Evolutionary conservation across 2,329 filamentous ascomycete species (phyloP), one percentile per base, ranked within the genome.

Genomic region (Arthrocladium fulminans): DNA sequence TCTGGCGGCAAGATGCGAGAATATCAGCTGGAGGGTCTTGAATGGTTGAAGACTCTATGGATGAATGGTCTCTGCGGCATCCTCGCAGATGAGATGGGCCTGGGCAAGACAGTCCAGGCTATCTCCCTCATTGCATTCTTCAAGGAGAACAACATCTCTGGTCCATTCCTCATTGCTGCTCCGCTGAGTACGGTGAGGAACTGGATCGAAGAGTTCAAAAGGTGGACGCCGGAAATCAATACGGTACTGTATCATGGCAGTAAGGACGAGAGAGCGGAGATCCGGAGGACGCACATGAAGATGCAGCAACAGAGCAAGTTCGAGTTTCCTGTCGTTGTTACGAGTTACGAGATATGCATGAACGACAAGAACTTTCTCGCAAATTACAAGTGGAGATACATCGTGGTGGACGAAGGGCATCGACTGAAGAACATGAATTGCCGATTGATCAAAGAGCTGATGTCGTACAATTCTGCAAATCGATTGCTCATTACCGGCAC

Each of bases 351-450:
- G 63, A 96, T 98, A 62, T 89, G 94, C 47, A 83, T 98, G 67
- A 83, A 88, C 58, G 92, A 98, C 62, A 81, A 86, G 30, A 84
- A 88, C 45, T 83, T 83, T 29, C 70, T 98, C 3, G 81, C 81
- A 0, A 83, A 84, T 49, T 90, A 94, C 49, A 84, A 88, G 29
- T 98, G 92, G 92, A 88, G 94, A 47, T 96, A 95, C 58, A 96
- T 98, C 60, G 92, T 98, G 56, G 94, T 98, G 81, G 90, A 98
- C 57, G 92, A 98, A 67, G 92, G 92, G 0, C 92, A 98, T 63
- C 84, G 92, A 1, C 82, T 98, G 75, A 98, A 98, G 71, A 98
- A 98, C 55, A 84, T 94, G 54, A 89, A 97, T 43, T 94, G 90
- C 24, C 86, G 87, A 50, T 73, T 98, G 0, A 95, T 97, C 54